These are phyloP conservation scores for Verticillium isaacii DNA, from an alignment of 2,329 filamentous ascomycete species.

Conservation along the genomic window DNA sequence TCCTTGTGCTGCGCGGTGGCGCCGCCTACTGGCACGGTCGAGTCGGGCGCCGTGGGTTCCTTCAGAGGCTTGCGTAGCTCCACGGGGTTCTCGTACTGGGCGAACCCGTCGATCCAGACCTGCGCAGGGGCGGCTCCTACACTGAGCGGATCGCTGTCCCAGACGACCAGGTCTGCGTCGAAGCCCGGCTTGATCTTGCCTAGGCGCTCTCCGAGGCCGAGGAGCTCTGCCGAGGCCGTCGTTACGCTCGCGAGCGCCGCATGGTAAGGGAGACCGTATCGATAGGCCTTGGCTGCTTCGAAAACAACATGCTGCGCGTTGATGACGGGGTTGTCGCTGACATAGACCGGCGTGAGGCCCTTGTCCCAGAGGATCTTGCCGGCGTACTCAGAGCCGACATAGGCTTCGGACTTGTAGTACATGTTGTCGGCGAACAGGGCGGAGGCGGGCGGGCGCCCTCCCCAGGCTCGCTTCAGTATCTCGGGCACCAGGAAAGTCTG, in stretches of 20 bases:
- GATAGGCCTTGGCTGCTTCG: conserved; percentile 56
- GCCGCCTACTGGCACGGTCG: conserved; percentile 20
- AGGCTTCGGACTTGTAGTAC: conserved; percentile 67
- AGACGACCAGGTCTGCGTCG: conserved; percentile 57
- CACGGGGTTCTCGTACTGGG: conserved; percentile 51
- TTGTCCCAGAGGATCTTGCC: conserved; percentile 62
- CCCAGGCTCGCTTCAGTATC: conserved; percentile 54
- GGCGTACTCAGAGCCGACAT: conserved; percentile 59
- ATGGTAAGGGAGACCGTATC: conserved; percentile 57
- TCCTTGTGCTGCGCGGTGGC: conserved; percentile 19
- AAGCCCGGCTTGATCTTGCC: conserved; percentile 59
- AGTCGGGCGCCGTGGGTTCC: conserved; percentile 32
- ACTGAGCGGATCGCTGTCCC: conserved; percentile 58
- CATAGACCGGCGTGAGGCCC: conserved; percentile 61
- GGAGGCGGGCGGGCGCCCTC: conserved; percentile 46
- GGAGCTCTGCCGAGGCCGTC: conserved; percentile 50
- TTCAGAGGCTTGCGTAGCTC: conserved; percentile 46
- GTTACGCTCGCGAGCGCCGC: conserved; percentile 55
- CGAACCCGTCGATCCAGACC: conserved; percentile 59
- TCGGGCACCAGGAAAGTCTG: conserved; percentile 64
- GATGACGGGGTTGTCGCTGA: conserved; percentile 66
- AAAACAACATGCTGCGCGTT: conserved; percentile 68
- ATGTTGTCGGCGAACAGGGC: conserved; percentile 70
- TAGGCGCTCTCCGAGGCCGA: conserved; percentile 52
- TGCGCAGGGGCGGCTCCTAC: conserved; percentile 55